Evolutionary conservation across 1,284 basidiomycete species (phyloP).

Genomic region (Microbotryomycetes sp.): DNA sequence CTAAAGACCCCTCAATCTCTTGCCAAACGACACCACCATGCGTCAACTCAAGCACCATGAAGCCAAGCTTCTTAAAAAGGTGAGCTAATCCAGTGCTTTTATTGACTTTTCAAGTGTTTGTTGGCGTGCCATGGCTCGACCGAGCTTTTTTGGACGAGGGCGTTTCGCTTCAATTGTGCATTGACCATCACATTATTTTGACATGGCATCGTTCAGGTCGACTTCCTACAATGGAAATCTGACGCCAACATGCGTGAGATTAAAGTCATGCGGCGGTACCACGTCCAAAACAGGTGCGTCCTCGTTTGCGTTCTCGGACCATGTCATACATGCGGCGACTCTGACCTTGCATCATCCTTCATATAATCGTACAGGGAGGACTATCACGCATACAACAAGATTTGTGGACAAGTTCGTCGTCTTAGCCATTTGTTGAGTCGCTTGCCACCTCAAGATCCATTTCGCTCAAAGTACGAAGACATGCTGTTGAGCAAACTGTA

Average conservation of each 20-base stretch:
- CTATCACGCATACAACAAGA: slow-evolving; percentile 97
- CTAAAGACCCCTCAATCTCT: no score
- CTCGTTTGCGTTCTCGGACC: neutral
- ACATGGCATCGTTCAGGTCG: slow-evolving; percentile 33
- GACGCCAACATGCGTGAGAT: slow-evolving; percentile 87
- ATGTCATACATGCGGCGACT: neutral
- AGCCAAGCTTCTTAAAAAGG: slow-evolving; percentile 80
- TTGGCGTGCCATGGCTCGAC: neutral
- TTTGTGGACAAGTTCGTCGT: slow-evolving; percentile 79
- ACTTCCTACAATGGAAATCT: slow-evolving; percentile 79
- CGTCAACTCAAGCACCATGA: slow-evolving; percentile 91
- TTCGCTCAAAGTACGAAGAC: slow-evolving; percentile 74
- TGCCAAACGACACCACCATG: slow-evolving; percentile 46
- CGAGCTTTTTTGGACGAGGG: neutral
- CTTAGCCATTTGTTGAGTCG: slow-evolving; percentile 81
- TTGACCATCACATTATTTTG: slow-evolving; percentile 44
- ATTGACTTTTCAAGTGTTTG: neutral
- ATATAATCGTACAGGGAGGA: slow-evolving; percentile 55
- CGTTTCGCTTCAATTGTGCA: slow-evolving; percentile 48
- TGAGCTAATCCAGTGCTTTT: slow-evolving; percentile 64
- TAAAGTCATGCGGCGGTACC: slow-evolving; percentile 92
- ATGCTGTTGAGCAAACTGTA: slow-evolving; percentile 90
- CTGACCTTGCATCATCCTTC: no score
- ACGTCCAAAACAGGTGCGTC: slow-evolving; percentile 67
- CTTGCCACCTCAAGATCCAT: slow-evolving; percentile 83